Base-by-base conservation (phyloP, 805 yeast species). In the Saturnispora hagleri region DNA sequence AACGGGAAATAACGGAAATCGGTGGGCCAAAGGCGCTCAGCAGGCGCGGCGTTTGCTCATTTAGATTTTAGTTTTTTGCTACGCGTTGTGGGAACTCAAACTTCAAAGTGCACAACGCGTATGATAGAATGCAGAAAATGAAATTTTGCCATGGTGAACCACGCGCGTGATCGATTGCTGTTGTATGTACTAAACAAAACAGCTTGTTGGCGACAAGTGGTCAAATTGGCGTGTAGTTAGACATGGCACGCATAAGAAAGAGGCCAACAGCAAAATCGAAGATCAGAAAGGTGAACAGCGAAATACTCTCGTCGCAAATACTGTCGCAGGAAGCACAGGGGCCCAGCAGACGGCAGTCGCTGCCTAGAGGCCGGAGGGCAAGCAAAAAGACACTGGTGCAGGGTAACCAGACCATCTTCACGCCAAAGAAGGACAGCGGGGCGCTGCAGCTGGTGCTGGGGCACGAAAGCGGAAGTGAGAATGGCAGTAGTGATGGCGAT, bases 211-310 rank as follows among this genome's bases (percentile, higher is more conserved):
- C 9, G 28, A 26, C 9, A 7, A 8, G 9, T 26, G 28, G 28
- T 26, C 9, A 26, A 26, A 26, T 26, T 26, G 2, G 28, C 3
- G 28, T 26, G 28, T 26, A 26, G 28, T 7, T 26, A 7, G 28
- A 5, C 28, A 26, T 26, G 45, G 24, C 50, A 10, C 43, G 43
- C 5, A 17, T 47, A 6, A 40, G 26, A 5, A 55, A 55, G 20
- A 46, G 56, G 13, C 60, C 58, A 6, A 52, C 60, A 2, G 60
- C 61, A 13, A 40, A 31, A 18, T 54, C 44, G 6, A 47, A 46
- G 33, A 53, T 53, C 13, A 53, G 44, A 12, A 50, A 51, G 28
- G 26, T 56, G 3, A 47, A 50, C n/a, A 47, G 36, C 5, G 53
- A 51, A 8, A 13, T 55, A 3, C 18, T 55, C 9, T 47, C 51